phyloP scores from a whole-genome alignment of 2,329 filamentous ascomycete species.

The Cadophora malorum region DNA sequence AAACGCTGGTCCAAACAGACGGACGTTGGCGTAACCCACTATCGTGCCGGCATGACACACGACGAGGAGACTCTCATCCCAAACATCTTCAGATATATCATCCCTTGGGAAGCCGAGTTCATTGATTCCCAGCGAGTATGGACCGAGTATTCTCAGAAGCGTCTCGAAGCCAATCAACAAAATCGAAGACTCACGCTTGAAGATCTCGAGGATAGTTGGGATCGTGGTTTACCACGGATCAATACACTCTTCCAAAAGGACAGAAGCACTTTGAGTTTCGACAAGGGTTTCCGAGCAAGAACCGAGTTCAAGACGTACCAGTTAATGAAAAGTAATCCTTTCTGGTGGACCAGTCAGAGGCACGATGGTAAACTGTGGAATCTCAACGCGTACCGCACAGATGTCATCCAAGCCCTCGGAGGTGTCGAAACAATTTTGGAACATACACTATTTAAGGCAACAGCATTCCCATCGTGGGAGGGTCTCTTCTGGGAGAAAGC shows the following conservation, averaged over 20 bases:
- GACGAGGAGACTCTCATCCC: constrained; percentile 97
- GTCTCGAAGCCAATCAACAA: constrained; percentile 94
- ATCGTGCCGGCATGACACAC: constrained; percentile 96
- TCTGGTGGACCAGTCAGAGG: constrained; percentile 98
- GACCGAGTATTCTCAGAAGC: constrained; percentile 99
- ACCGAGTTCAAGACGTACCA: constrained; percentile 99
- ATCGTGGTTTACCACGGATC: constrained; percentile 94
- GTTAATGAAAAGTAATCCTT: constrained; percentile 98
- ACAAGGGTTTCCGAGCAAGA: constrained; percentile 95
- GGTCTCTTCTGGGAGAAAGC: constrained; percentile 77
- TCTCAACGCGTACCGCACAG: constrained; percentile 91
- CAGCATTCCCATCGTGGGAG: constrained; percentile 96
- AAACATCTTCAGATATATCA: constrained; percentile 99
- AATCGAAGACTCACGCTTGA: constrained; percentile 94
- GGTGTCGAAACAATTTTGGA: constrained; percentile 85
- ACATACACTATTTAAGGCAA: constrained; percentile 95
- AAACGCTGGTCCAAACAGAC: constrained; percentile 99
- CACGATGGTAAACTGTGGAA: constrained; percentile 99
- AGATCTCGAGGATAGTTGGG: constrained; percentile 98
- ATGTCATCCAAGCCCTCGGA: constrained; percentile 82
- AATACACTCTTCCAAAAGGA: constrained; percentile 99
- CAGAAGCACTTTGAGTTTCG: constrained; percentile 93
- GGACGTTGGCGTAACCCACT: constrained; percentile 95
- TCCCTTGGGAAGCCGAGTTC: constrained; percentile 98
- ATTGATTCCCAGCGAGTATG: constrained; percentile 98